These are phyloP conservation scores for Lyophyllum decastes DNA, from an alignment of 768 basidiomycete genomes.

Conservation along the genomic window DNA sequence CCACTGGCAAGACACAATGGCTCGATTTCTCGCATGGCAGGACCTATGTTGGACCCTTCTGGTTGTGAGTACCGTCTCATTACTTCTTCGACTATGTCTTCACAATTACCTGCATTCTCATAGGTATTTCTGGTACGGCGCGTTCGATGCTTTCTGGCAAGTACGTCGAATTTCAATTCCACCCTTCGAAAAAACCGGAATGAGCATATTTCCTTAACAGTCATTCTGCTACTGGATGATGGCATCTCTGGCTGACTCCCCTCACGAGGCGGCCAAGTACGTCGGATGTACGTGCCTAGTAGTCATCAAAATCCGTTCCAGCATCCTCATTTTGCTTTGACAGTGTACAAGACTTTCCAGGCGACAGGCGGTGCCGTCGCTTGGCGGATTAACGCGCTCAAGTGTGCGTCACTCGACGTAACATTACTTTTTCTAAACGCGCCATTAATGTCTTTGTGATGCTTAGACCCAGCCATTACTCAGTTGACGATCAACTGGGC, in stretches of 20 bases:
- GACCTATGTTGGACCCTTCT: conserved; percentile 27
- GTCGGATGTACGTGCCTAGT: conserved; percentile 21
- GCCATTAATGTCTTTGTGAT: background rate
- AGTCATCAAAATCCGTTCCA: background rate
- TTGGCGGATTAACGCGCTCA: conserved; percentile 31
- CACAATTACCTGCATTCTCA: background rate
- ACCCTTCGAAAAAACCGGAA: background rate
- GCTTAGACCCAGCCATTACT: conserved; percentile 21
- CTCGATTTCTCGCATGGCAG: conserved; percentile 23
- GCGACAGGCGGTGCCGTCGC: conserved; percentile 29
- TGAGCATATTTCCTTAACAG: background rate
- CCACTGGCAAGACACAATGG: conserved; percentile 25
- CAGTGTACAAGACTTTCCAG: conserved; percentile 31
- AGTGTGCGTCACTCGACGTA: conserved; percentile 15
- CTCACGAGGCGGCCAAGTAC: conserved; percentile 28
- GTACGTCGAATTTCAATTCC: conserved; percentile 6
- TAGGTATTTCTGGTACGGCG: conserved; percentile 31
- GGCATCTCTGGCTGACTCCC: conserved; percentile 26
- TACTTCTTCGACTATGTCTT: background rate
- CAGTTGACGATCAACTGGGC: conserved; percentile 29
- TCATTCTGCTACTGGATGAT: conserved; percentile 32
- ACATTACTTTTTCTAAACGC: background rate
- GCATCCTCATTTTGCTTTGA: background rate
- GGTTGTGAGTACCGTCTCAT: conserved; percentile 19
- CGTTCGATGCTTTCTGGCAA: conserved; percentile 32